Percentiles rank a stretch among this genome's conserved stretches.
These are phyloP conservation scores for Diaporthe sp. DNA, from an alignment of 2,329 filamentous ascomycete species.

Conservation along the genomic window DNA sequence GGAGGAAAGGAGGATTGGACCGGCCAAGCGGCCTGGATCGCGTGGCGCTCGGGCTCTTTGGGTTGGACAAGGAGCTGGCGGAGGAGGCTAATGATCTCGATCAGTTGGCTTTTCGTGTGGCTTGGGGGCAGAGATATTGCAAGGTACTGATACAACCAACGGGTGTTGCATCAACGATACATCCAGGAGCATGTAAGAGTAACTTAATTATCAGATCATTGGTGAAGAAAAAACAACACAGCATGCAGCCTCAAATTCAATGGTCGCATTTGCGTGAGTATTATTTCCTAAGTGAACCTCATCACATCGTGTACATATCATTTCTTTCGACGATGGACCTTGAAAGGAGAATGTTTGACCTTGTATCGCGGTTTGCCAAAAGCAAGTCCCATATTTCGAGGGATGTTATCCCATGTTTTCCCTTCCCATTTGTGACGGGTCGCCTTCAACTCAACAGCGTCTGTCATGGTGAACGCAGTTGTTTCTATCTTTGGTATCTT, in stretches of 20 bases:
- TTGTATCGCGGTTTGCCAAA: fast-evolving
- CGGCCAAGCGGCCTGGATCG: slow-evolving; percentile 55
- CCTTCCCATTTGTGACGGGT: not conserved
- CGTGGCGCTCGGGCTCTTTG: slow-evolving; percentile 55
- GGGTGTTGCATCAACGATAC: no score
- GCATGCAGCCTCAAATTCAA: no score
- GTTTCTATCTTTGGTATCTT: not conserved
- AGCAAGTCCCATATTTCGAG: not conserved
- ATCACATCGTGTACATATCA: not conserved
- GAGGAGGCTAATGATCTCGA: slow-evolving; percentile 47
- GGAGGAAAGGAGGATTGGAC: slow-evolving; percentile 54
- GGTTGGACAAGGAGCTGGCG: slow-evolving; percentile 52
- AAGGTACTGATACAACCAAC: not conserved
- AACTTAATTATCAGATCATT: no score
- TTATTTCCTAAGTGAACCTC: not conserved
- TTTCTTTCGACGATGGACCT: not conserved
- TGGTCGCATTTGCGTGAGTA: no score
- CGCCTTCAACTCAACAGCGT: not conserved
- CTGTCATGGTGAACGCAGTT: not conserved
- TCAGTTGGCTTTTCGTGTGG: slow-evolving; percentile 50
- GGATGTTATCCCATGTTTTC: not conserved
- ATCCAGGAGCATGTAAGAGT: not conserved
- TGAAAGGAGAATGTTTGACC: not conserved
- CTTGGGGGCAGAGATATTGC: slow-evolving; percentile 51
- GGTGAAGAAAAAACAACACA: no score